Evolutionary conservation across 225 moss, liverwort and hornwort genomes (phyloP).

Genomic region (Ulota crispa): DNA sequence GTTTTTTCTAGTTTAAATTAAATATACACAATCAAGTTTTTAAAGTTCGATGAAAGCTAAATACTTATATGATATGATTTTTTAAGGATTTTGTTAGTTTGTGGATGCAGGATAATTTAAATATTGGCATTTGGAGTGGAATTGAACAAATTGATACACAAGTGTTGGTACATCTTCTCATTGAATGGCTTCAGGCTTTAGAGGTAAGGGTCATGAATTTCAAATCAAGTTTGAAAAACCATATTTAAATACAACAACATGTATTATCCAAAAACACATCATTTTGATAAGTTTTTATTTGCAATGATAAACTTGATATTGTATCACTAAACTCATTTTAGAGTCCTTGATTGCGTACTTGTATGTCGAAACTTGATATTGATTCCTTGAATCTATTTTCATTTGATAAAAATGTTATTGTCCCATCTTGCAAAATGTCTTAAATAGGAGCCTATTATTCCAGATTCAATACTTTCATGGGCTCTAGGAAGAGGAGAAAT

Average conservation of each 20-base stretch:
- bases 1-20: too few species aligned
- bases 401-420: background rate
- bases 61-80: too few species aligned
- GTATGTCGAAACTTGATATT: background rate
- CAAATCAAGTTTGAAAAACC: background rate
- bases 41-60: too few species aligned
- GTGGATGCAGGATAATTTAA: slow-evolving; percentile 38
- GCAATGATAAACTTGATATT: too few species aligned
- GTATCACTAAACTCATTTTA: background rate
- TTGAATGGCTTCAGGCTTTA: slow-evolving; percentile 63
- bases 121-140: slow-evolving; percentile 57
- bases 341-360: too few species aligned
- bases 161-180: slow-evolving; percentile 54
- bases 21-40: too few species aligned
- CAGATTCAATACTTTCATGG: slow-evolving; percentile 54
- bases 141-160: slow-evolving; percentile 50
- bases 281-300: background rate
- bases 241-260: background rate
- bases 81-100: background rate
- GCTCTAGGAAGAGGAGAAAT: slow-evolving; percentile 64
- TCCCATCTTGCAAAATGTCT: background rate
- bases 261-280: background rate
- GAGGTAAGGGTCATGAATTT: slow-evolving; percentile 26
- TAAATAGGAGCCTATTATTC: slow-evolving; percentile 60
- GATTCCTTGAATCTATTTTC: background rate